Evolutionary conservation across 805 yeast species (phyloP).

Genomic region (Cyberlindnera subsufficiens): DNA sequence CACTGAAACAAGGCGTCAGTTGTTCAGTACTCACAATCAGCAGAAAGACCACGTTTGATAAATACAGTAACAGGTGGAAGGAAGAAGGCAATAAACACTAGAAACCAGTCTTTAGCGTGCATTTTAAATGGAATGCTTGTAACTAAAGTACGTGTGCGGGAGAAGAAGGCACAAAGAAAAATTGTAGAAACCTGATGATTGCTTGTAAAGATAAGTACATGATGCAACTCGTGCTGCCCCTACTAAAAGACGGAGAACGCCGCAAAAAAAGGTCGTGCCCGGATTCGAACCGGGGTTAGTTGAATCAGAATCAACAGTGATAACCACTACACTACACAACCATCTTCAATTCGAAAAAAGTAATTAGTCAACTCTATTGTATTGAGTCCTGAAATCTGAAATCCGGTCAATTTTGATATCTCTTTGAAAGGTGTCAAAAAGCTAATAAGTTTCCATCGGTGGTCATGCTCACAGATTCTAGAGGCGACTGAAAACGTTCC

Average conservation of each 20-base stretch:
- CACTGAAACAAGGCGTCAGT: background rate
- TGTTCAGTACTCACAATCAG: slow-evolving; percentile 36
- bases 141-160: background rate
- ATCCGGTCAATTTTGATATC: too few relatives aligned
- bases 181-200: background rate
- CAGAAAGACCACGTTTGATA: slow-evolving; percentile 56
- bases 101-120: slow-evolving; percentile 50
- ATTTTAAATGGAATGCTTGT: slow-evolving; percentile 8
- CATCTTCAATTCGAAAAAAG: slow-evolving; percentile 2
- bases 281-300: slow-evolving; percentile 30
- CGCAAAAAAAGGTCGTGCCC: slow-evolving; percentile 24
- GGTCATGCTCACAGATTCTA: too few relatives aligned
- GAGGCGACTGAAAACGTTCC: too few relatives aligned
- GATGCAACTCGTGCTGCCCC: too few relatives aligned
- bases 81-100: slow-evolving; percentile 62
- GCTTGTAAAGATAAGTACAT: too few relatives aligned
- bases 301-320: slow-evolving; percentile 29
- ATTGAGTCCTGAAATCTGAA: too few relatives aligned
- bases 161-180: background rate
- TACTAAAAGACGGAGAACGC: too few relatives aligned
- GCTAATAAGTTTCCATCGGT: too few relatives aligned
- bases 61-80: slow-evolving; percentile 71
- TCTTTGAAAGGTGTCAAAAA: too few relatives aligned
- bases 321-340: slow-evolving; percentile 25
- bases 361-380: background rate